These are phyloP conservation scores for Artemisia tridentata DNA, from an alignment of 129 eudicot genomes.

Conservation along the genomic window DNA sequence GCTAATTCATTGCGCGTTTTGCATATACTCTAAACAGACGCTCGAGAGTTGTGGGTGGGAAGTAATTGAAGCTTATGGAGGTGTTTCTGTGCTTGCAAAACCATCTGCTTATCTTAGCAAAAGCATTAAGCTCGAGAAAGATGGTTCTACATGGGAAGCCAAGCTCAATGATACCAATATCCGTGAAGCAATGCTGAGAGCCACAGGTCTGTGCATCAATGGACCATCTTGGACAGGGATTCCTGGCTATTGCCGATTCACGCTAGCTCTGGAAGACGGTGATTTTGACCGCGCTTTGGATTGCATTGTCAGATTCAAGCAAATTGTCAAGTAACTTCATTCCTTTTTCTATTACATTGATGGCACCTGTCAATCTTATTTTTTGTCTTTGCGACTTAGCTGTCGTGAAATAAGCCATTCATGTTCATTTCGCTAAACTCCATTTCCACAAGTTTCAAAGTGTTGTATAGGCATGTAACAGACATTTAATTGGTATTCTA, in stretches of 20 bases:
- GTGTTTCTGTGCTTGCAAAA: slow-evolving; percentile 84
- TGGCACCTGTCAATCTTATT: neutral
- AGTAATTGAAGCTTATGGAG: slow-evolving; percentile 75
- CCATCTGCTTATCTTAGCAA: slow-evolving; percentile 70
- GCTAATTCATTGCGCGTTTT: slow-evolving; percentile 9
- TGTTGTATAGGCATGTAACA: slow-evolving; percentile 6
- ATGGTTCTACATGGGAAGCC: slow-evolving; percentile 43
- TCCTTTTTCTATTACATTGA: neutral
- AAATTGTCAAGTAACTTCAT: slow-evolving; percentile 34
- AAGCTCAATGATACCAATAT: slow-evolving; percentile 70
- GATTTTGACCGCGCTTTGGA: slow-evolving; percentile 73
- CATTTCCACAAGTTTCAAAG: neutral
- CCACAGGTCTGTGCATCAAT: slow-evolving; percentile 87
- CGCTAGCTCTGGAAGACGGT: slow-evolving; percentile 68
- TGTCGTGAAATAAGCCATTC: slow-evolving; percentile 37
- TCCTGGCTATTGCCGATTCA: slow-evolving; percentile 87
- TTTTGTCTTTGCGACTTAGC: slow-evolving; percentile 26
- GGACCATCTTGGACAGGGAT: slow-evolving; percentile 93
- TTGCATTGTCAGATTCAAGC: slow-evolving; percentile 60
- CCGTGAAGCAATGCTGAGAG: slow-evolving; percentile 72
- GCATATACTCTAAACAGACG: slow-evolving; percentile 39
- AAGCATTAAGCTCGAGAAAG: slow-evolving; percentile 43
- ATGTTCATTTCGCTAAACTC: slow-evolving; percentile 12
- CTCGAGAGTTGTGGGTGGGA: slow-evolving; percentile 92
- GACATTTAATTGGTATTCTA: neutral